A percentile compares a stretch with the other conserved stretches of the same genome.
Evolutionary conservation across 306 rosid species (phyloP).

Genomic region (Purshia tridentata): DNA sequence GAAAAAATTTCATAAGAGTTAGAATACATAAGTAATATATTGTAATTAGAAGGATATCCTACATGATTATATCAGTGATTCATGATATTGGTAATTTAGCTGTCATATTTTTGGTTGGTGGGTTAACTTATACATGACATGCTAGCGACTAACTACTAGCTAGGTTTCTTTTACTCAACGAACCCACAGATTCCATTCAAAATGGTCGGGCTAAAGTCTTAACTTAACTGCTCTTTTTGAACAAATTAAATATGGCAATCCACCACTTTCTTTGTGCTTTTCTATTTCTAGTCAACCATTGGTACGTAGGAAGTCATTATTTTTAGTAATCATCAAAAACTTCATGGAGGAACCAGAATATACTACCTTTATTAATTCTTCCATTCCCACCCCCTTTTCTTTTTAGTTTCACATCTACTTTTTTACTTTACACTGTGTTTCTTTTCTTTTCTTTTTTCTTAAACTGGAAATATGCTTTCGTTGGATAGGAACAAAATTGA

Average conservation of each 20-base stretch:
- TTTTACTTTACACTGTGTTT: background rate
- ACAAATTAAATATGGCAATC: background rate
- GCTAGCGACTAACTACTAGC: background rate
- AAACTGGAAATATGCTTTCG: too few relatives aligned
- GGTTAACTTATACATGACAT: too few relatives aligned
- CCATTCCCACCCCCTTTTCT: background rate
- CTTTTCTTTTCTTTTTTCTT: background rate
- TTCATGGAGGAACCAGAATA: background rate
- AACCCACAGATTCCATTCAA: background rate
- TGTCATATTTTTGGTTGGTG: too few relatives aligned
- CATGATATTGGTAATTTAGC: too few relatives aligned
- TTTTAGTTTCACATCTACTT: background rate
- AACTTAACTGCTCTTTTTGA: background rate
- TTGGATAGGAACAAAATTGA: too few relatives aligned
- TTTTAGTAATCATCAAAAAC: background rate
- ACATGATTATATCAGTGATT: too few relatives aligned
- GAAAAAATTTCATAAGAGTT: too few relatives aligned
- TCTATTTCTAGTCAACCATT: background rate
- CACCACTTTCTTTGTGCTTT: background rate
- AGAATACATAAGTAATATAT: too few relatives aligned
- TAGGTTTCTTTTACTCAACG: too few relatives aligned
- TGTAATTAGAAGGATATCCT: too few relatives aligned
- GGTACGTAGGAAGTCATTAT: background rate
- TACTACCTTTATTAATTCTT: background rate
- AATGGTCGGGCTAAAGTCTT: background rate